phyloP scores from a whole-genome alignment of 441 rosid genomes.

The Rhodomyrtus psidioides region DNA sequence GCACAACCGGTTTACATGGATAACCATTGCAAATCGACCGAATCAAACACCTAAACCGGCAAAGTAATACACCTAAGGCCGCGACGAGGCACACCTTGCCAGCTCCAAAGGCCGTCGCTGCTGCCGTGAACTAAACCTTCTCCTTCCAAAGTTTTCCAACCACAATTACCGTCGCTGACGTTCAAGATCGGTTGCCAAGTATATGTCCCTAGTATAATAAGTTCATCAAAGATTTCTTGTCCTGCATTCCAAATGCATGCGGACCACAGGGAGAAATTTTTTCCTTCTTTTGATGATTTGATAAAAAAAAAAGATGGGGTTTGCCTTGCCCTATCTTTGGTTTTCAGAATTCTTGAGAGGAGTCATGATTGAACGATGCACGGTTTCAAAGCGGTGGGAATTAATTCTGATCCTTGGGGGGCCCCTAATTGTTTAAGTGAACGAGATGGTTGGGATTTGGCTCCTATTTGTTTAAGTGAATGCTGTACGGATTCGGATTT shows the following conservation, averaged over 20 bases:
- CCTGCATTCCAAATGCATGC: fast-evolving
- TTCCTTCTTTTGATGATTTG: not conserved
- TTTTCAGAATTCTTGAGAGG: not conserved
- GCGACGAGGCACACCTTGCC: no score
- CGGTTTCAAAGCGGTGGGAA: no score
- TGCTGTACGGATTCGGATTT: not conserved
- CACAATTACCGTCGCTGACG: no score
- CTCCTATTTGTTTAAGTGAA: not conserved
- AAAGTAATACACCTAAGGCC: not conserved
- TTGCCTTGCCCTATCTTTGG: not conserved
- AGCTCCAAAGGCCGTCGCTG: no score
- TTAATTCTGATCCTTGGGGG: no score
- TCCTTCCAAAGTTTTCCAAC: no score
- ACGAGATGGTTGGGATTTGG: no score
- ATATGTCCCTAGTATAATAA: not conserved
- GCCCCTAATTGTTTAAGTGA: no score
- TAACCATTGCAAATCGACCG: not conserved
- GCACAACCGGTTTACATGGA: no score
- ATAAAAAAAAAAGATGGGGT: not conserved
- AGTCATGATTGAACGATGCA: not conserved
- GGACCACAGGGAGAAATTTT: not conserved
- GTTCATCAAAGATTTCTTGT: not conserved
- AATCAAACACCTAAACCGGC: not conserved
- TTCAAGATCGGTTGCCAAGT: not conserved
- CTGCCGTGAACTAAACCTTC: no score